Base-by-base conservation (phyloP, 495 filamentous ascomycete species). In the Annulohypoxylon stygium region DNA sequence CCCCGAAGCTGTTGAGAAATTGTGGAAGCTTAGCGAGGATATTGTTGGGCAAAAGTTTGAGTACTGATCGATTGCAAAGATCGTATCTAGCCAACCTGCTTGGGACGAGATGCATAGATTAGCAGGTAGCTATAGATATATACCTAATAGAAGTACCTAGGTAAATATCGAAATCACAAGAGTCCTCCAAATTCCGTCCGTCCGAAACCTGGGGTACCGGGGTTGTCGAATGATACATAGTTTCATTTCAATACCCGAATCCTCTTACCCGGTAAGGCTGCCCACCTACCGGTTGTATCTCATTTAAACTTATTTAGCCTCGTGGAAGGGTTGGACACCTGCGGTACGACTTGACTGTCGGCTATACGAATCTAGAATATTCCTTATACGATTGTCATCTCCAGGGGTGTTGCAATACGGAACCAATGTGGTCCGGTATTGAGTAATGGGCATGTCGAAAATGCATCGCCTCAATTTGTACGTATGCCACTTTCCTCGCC, bases 11-110 rank as follows among this genome's bases (percentile, higher is more conserved):
- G 84, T 81, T 9, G 83, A 83, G 53, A 82, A 79, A 69, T 66
- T 87, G 18, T 86, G 84, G 86, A 67, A 77, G 25, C 61, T 86
- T 6, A 86, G 82, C 48, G 85, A 89, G 76, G 74, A 83, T 75
- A 68, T 89, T 59, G 84, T 86, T 25, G 79, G 78, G 45, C 77
- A 86, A 75, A 79, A 75, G 18, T 86, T 85, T 71, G 66, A 70
- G 41, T 75, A 76, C 26, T 79, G 18, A 65, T 25, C 18, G 8
- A 9, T 14, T 11, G 9, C 18, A 4, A 20, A 18, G 33, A 34
- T 10, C 10, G 7, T 61, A 47, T 8, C 3, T 16, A 10, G 34
- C 12, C 3, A 18, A 6, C 53, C 34, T 39, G 2, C 37, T 30
- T 26, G 20, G 26, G 53, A 14, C n/a, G 3, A 33, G 57, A n/a